Base-by-base conservation (phyloP, 129 eudicot genomes). In the Centrapalus pauciflorus region DNA sequence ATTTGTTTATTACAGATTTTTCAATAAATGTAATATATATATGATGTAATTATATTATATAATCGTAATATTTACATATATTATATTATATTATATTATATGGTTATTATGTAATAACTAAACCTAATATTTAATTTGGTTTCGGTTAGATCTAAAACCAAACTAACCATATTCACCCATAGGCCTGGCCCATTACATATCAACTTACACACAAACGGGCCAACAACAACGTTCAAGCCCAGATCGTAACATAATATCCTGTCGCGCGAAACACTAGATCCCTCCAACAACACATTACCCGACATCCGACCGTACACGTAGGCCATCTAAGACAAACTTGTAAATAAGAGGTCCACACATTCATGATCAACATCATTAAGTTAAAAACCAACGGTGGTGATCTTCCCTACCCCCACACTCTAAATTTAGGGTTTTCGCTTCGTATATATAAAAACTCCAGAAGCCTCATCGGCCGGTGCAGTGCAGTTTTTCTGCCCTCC, bases 401-500 rank as follows among this genome's bases (percentile, higher is more conserved):
- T 59, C 76, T 26, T 13, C 9, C 37, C 40, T n/a, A 27, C 21
- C 28, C 7, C 3, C 5, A 6, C 34, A 54, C 60, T 46, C 66
- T 25, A 40, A 30, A 50, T 19, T 59, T 75, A 66, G 85, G 85
- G 75, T 71, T 80, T 54, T 64, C 75, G 33, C 69, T 29, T 25
- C 60, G 52, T 80, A 74, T 69, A 74, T 52, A 33, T 3, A 14
- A n/a, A 55, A 5, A 40, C 59, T 54, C 34, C 12, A 45, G 65
- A 56, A 54, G 0, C 8, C 3, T 54, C 54, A 17, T 55, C 38
- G 20, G 32, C 59, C 73, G 65, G 62, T 83, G 87, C 87, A 83
- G 91, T 72, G 91, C 87, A 85, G 91, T 73, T 37, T 49, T 51
- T 67, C 91, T 81, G 87, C 87, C 85, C 92, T 85, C 90, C 84